A percentile compares a stretch with the other conserved stretches of the same genome.
Evolutionary conservation across 2,329 filamentous ascomycete species (phyloP).

Genomic region (Penicillium thymicola): DNA sequence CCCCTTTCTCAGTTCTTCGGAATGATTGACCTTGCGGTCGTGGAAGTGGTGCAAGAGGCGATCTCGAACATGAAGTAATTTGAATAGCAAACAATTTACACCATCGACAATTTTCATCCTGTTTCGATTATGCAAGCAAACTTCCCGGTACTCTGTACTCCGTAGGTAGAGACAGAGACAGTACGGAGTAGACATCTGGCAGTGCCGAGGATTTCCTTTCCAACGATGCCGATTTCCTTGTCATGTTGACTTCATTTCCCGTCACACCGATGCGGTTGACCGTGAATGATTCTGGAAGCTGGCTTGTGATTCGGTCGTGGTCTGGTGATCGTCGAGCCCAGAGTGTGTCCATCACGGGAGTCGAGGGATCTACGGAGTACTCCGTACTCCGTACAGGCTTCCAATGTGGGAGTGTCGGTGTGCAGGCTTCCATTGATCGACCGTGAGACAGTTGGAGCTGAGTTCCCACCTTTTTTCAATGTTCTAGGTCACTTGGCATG

Average conservation of each 20-base stretch:
- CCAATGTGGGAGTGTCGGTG: constrained; percentile 3
- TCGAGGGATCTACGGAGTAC: background rate
- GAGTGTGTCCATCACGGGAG: background rate
- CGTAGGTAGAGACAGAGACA: no score
- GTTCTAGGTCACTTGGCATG: background rate
- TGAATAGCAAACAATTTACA: constrained; percentile 3
- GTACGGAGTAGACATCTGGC: background rate
- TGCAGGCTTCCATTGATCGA: constrained; percentile 3
- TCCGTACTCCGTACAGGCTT: background rate
- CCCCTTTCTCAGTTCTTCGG: constrained; percentile 8
- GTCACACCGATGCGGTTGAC: background rate
- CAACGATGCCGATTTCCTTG: background rate
- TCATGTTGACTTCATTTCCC: background rate
- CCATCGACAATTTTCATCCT: background rate
- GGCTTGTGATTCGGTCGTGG: constrained; percentile 4
- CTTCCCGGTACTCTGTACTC: background rate
- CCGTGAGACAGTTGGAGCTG: background rate
- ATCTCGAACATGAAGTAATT: constrained; percentile 11
- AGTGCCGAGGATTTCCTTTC: background rate
- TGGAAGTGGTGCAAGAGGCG: constrained; percentile 17
- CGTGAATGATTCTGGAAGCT: constrained; percentile 7
- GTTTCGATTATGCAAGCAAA: background rate
- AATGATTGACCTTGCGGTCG: constrained; percentile 13
- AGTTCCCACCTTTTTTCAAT: background rate
- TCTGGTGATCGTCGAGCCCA: constrained; percentile 3